Base-by-base conservation (phyloP, 768 basidiomycete genomes). In the Kondoa subrosea region DNA sequence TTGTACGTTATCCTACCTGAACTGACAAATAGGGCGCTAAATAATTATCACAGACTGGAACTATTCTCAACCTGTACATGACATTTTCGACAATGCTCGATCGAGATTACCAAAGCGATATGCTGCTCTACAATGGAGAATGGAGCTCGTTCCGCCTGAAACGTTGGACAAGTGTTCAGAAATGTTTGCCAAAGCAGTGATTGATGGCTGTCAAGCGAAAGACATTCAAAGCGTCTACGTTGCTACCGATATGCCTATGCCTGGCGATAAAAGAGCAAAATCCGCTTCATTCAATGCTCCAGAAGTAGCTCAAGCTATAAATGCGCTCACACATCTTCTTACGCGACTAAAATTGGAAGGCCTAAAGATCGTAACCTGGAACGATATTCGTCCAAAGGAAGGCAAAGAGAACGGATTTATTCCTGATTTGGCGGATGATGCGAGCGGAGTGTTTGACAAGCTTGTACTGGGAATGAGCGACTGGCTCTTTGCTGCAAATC, bases 231-330 rank as follows among this genome's bases (percentile, higher is more conserved):
- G 29, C 21, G 56, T 65, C 30, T 65, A 65, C 34, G 64, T 65
- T 16, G 64, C 64, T 32, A 65, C 34, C 21, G 64, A 65, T 56
- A 65, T 65, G 64, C 64, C 64, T 2, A n/a, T 65, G 4, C n/a
- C n/a, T n/a, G 64, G 64, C 64, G 21, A 50, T 8, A 21, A 21
- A 21, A 50, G 21, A 50, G 40, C 40, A 50, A 50, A 50, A 21
- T 8, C 12, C 40, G 40, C 40, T 50, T 50, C 40, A 8, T 50
- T 50, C 40, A 50, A 50, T 50, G 40, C 40, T 21, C 40, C 40
- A 50, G 40, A 50, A 50, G 40, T 50, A 8, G 40, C 40, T 8
- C 40, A 50, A 50, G 40, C 40, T 21, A 50, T 50, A 8, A 50
- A 50, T 21, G 40, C 34, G 25, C 26, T 65, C 30, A 27, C 30